A percentile compares a stretch with the other conserved stretches of the same genome.
These are phyloP conservation scores for Trifolium pratense DNA, from an alignment of 306 rosid species.

Conservation along the genomic window DNA sequence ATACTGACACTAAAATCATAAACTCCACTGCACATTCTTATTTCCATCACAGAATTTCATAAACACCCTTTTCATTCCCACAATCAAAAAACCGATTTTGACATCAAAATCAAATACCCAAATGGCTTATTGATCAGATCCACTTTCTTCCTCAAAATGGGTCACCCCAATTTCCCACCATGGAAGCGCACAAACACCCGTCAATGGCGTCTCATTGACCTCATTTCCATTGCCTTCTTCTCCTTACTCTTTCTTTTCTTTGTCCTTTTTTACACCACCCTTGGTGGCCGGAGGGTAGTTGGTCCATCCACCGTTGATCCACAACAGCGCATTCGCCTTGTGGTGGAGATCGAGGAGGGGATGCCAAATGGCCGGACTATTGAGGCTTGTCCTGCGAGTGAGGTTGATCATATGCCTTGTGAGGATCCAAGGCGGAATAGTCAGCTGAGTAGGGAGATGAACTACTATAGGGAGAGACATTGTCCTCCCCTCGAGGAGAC, in stretches of 20 bases:
- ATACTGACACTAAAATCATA: neutral
- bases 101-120: slow-evolving; percentile 17
- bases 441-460: slow-evolving; percentile 90
- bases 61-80: slow-evolving; percentile 9
- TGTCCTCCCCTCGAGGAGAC: slow-evolving; percentile 77
- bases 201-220: slow-evolving; percentile 85
- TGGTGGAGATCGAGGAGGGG: slow-evolving; percentile 61
- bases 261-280: slow-evolving; percentile 68
- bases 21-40: neutral
- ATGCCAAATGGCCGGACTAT: slow-evolving; percentile 42
- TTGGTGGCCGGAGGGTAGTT: slow-evolving; percentile 77
- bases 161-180: slow-evolving; percentile 72
- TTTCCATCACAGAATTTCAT: slow-evolving; percentile 8
- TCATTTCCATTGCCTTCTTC: slow-evolving; percentile 64
- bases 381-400: slow-evolving; percentile 67
- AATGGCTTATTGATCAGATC: slow-evolving; percentile 68
- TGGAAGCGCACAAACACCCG: slow-evolving; percentile 62
- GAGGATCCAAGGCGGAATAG: slow-evolving; percentile 89
- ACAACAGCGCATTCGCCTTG: slow-evolving; percentile 64
- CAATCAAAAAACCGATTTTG: slow-evolving; percentile 14
- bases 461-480: slow-evolving; percentile 86
- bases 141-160: slow-evolving; percentile 56
- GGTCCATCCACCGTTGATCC: slow-evolving; percentile 75
- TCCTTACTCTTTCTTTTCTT: slow-evolving; percentile 73
- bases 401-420: slow-evolving; percentile 89